Evolutionary conservation across 139 green algal genomes (phyloP).

Genomic region (Eudorina sp.): DNA sequence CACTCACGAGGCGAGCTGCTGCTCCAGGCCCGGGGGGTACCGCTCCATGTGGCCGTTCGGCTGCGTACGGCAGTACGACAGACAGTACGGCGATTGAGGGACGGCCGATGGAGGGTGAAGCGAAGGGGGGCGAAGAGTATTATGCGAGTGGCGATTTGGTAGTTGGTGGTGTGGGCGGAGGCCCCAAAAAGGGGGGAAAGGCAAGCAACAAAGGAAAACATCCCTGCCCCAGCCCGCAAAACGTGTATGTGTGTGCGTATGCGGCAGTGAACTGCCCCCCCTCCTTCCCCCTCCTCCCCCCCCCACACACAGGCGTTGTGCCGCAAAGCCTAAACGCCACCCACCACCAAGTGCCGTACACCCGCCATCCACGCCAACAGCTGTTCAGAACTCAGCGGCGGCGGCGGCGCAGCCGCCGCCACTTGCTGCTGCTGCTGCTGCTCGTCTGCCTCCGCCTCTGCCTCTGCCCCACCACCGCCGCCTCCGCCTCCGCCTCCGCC

Average conservation of each 20-base stretch:
- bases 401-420: neutral
- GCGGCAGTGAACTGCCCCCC: too few species aligned
- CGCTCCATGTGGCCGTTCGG: neutral
- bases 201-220: too few species aligned
- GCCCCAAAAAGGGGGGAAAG: neutral
- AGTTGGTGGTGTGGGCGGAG: neutral
- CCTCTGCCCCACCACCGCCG: too few species aligned
- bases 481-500: too few species aligned
- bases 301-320: neutral
- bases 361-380: slow-evolving; percentile 19
- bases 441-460: neutral
- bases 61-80: slow-evolving; percentile 2
- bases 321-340: too few species aligned
- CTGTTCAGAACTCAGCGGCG: neutral
- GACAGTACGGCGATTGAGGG: too few species aligned
- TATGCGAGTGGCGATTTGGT: neutral
- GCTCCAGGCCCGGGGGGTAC: neutral
- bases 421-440: neutral
- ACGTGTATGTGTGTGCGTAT: too few species aligned
- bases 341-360: slow-evolving; percentile 5
- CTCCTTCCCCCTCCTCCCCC: neutral
- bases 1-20: slow-evolving; percentile 31
- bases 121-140: neutral
- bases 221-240: too few species aligned
- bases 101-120: neutral